Conservation (phyloP, 108 stramenopile species). For the Cyclotella cryptica region DNA sequence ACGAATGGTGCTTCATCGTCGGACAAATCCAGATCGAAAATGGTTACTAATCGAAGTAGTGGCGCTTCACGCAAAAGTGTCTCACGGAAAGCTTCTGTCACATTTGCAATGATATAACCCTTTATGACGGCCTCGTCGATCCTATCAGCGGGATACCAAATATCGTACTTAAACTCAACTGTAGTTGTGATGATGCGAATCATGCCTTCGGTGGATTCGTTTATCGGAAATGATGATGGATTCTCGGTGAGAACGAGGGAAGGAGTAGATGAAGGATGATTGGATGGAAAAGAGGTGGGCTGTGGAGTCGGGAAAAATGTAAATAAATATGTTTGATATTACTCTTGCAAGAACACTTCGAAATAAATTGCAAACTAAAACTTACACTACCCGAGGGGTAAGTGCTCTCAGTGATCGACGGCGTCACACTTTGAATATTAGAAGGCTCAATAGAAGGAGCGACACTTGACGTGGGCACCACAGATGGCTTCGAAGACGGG, state of each 20-base stretch:
- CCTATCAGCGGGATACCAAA: constrained; percentile 4
- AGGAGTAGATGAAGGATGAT: not conserved
- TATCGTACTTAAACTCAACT: constrained; percentile 5
- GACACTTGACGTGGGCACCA: too few relatives aligned
- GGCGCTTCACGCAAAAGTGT: not conserved
- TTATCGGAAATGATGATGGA: not conserved
- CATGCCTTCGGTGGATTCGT: not conserved
- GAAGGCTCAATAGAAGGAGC: constrained; percentile 3
- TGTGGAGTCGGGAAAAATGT: not conserved
- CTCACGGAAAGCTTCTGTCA: constrained; percentile 1
- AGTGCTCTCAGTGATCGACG: not conserved
- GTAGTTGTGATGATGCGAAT: not conserved
- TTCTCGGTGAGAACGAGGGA: not conserved
- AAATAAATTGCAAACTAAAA: not conserved
- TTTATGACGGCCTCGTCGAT: not conserved
- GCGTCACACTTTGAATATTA: not conserved
- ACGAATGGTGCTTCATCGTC: not conserved
- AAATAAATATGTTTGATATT: not conserved
- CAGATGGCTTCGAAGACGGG: not conserved
- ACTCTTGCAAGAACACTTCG: not conserved
- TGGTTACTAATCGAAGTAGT: not conserved
- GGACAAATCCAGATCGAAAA: constrained; percentile 5
- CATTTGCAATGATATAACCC: constrained; percentile 13
- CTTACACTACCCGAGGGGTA: constrained; percentile 3
- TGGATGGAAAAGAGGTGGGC: not conserved